Conservation (phyloP, 257 asterid species). For the Primulina tabacum region DNA sequence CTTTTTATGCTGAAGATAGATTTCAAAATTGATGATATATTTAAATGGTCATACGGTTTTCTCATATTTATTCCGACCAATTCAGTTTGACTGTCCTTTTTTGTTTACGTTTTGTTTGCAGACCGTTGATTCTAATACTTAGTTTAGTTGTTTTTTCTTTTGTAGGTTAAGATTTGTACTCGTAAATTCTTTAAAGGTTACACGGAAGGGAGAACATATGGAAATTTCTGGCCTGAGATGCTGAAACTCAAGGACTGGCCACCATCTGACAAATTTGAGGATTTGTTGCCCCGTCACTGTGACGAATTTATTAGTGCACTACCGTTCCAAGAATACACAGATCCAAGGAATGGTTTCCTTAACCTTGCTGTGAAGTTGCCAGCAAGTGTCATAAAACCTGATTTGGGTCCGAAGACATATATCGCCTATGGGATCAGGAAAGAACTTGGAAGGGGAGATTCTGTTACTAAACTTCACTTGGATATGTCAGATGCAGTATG, state of each 20-base stretch:
- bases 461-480: conserved; percentile 91
- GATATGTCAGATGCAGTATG: conserved; percentile 98
- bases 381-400: conserved; percentile 63
- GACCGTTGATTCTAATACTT: conserved; percentile 22
- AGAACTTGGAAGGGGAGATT: conserved; percentile 96
- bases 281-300: conserved; percentile 85
- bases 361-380: conserved; percentile 88
- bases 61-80: background rate
- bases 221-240: conserved; percentile 92
- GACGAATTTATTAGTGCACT: conserved; percentile 83
- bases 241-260: conserved; percentile 98
- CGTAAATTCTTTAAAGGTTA: conserved; percentile 77
- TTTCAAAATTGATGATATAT: background rate
- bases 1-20: background rate
- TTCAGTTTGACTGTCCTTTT: conserved; percentile 1
- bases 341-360: conserved; percentile 71
- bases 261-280: conserved; percentile 85
- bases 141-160: background rate
- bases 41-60: background rate
- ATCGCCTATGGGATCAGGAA: conserved; percentile 69
- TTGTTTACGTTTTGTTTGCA: background rate
- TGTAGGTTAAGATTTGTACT: conserved; percentile 71
- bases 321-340: conserved; percentile 89
- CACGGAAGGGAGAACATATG: conserved; percentile 62
- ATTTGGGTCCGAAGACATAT: conserved; percentile 94